Base-by-base conservation (phyloP, 2,329 filamentous ascomycete genomes). In the Sclerotinia nivalis region DNA sequence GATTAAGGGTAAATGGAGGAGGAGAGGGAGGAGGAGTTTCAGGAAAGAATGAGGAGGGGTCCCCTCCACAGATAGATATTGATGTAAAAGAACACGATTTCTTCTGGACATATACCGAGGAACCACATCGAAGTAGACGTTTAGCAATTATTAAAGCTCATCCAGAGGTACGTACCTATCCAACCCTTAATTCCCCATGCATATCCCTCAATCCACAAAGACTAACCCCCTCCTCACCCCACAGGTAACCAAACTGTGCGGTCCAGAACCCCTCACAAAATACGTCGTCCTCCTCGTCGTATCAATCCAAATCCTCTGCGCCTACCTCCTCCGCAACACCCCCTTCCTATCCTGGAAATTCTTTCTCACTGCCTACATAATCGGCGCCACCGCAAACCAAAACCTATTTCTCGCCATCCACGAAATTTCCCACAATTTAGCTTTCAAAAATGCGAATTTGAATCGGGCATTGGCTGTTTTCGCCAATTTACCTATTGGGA, bases 51-150 rank as follows among this genome's bases (percentile, higher is more conserved):
- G 59, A 50, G 22, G 67, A 65, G 49, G 40, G 20, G 25, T 18
- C 37, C 47, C 71, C 74, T 66, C 72, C 72, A 25, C 69, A 47
- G 34, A 28, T 22, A 13, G 37, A 64, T 28, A 69, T 69, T 71
- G 74, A 77, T 28, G 71, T 74, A 25, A 75, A 78, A 50, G 75
- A 78, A 52, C 74, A 79, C 73, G 77, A 79, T 80, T 98, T 98
- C 85, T 97, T 97, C 83, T 98, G 96, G 96, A 97, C 96, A 54
- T 98, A 99, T 80, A 97, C 96, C 13, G 96, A 99, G 81, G 96
- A 99, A 82, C 96, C 96, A 72, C 96, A 99, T 82, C 89, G 93
- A 75, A 96, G 95, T 45, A 86, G 96, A 75, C 88, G 96, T 70
- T 88, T 95, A 76, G 93, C 93, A 72, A 99, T 99, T 77, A 98